A percentile compares a stretch with the other conserved stretches of the same genome.
Evolutionary conservation across 2,329 filamentous ascomycete genomes (phyloP).

Genomic region (Arthrobotrys musiformis): DNA sequence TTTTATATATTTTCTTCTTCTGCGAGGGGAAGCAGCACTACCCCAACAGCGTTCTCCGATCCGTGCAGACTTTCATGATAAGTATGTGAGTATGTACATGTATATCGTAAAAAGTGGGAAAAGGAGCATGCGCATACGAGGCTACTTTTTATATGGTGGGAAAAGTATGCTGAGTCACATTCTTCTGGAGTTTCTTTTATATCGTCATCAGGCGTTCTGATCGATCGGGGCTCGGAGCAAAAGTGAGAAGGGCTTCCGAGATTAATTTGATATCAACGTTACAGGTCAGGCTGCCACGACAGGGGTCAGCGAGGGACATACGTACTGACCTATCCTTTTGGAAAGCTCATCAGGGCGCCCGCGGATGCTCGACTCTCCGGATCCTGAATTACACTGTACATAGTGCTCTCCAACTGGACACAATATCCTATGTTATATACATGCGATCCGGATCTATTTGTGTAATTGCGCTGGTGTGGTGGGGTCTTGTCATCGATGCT

Average conservation of each 20-base stretch:
- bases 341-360: neutral
- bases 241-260: neutral
- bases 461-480: too few species aligned
- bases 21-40: neutral
- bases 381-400: too few species aligned
- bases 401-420: too few species aligned
- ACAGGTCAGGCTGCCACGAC: constrained; percentile 8
- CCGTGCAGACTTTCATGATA: neutral
- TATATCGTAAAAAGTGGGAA: neutral
- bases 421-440: too few species aligned
- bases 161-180: neutral
- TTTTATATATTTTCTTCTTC: neutral
- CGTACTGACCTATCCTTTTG: neutral
- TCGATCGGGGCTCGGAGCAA: constrained; percentile 5
- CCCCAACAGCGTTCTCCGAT: constrained; percentile 11
- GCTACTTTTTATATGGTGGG: neutral
- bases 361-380: constrained; percentile 10
- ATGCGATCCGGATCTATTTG: too few species aligned
- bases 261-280: too few species aligned
- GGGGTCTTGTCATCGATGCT: constrained; percentile 10
- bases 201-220: neutral
- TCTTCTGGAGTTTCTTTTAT: neutral
- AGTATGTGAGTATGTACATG: too few species aligned
- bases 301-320: neutral
- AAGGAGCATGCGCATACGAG: neutral